Percentiles rank a stretch among this genome's conserved stretches.
Evolutionary conservation across 768 basidiomycete genomes (phyloP).

Genomic region (Leccinellum luteum): DNA sequence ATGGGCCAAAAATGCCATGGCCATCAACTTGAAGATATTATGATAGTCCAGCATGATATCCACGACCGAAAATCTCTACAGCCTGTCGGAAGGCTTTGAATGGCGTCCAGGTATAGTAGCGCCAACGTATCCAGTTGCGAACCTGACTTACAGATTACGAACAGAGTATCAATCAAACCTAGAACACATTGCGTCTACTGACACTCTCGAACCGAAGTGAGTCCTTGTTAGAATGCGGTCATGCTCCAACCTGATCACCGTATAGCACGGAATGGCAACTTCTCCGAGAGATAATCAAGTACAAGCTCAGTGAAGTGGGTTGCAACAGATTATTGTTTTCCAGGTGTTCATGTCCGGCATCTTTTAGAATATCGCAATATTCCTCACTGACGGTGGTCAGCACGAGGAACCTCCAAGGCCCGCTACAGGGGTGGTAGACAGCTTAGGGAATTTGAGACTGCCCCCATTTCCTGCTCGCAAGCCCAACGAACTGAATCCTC

Average conservation of each 20-base stretch:
- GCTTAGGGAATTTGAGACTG: conserved; percentile 60
- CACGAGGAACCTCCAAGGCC: conserved; percentile 41
- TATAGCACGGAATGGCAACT: conserved; percentile 65
- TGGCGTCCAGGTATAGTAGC: conserved; percentile 50
- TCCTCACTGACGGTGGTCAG: conserved; percentile 39
- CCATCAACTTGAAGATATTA: too few species aligned
- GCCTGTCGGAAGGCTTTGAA: conserved; percentile 34
- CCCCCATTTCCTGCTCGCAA: conserved; percentile 72
- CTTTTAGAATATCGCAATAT: conserved; percentile 49
- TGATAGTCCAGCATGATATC: conserved; percentile 18
- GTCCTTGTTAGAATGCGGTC: neutral
- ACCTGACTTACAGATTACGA: conserved; percentile 6
- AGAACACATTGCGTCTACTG: conserved; percentile 61
- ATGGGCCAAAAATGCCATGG: too few species aligned
- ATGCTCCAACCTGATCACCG: conserved; percentile 11
- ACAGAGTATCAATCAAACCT: conserved; percentile 59
- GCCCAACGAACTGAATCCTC: conserved; percentile 45
- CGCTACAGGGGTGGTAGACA: conserved; percentile 30
- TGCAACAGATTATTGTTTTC: neutral
- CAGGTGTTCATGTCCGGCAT: neutral
- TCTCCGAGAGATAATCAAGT: conserved; percentile 70
- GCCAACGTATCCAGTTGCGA: neutral
- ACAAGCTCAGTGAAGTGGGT: conserved; percentile 63
- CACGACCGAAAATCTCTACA: conserved; percentile 8
- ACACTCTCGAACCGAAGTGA: conserved; percentile 55